Evolutionary conservation across 1,284 basidiomycete genomes (phyloP), one percentile per base, ranked within the genome.

Genomic region (Cystobasidium sp.): DNA sequence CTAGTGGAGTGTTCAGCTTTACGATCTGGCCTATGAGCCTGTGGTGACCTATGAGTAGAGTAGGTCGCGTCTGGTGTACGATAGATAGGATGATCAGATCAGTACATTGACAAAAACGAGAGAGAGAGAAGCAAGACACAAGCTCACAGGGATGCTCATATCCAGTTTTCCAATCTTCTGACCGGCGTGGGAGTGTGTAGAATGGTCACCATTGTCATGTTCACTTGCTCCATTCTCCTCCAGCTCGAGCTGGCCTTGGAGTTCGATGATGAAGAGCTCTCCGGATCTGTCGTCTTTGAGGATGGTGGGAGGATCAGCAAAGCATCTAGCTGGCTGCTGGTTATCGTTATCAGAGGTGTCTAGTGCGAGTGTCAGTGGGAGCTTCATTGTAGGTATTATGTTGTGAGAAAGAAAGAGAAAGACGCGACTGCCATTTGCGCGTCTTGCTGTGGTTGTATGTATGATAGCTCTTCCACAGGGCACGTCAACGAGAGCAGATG

Each of bases 211-310:
- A 43, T 43, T 20, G 3, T 58, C 14, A n/a, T 53, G n/a, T n/a
- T n/a, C n/a, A n/a, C n/a, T n/a, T n/a, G n/a, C 72, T 16, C 24
- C 71, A 44, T 39, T 18, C 1, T 47, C 64, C 0, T 65, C 68
- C 43, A 67, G 67, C 31, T 78, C 78, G 39, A 80, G 74, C 7
- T 43, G 46, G 39, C 79, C 79, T 72, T 80, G 79, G 12, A 80
- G 62, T 44, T 80, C 79, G 55, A 80, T 55, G 41, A 80, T 71
- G 69, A 80, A 76, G 22, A 78, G 77, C 53, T 80, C 77, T 20
- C 64, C 39, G 24, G 18, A n/a, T 18, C 41, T n/a, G 14, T 52
- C 52, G 44, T 62, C 62, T n/a, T 49, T 43, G 1, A 73, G 22
- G 24, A 63, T 20, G 2, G 71, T 37, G 2, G 69, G 22, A 6